phyloP scores from a whole-genome alignment of 2,329 filamentous ascomycete genomes.

The Phoma sp. region DNA sequence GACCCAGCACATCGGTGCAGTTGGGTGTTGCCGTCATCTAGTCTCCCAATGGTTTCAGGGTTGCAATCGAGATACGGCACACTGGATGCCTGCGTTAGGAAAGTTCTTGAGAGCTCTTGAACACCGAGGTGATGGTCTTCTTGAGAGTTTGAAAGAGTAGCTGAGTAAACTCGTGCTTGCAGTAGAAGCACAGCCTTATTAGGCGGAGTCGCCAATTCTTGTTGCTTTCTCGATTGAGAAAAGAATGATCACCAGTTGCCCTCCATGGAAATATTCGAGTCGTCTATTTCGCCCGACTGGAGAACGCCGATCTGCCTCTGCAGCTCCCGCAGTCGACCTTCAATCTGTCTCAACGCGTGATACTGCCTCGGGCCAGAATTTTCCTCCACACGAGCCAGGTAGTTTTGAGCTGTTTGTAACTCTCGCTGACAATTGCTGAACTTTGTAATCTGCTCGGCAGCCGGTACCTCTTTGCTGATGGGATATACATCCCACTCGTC shows the following conservation, averaged over 20 bases:
- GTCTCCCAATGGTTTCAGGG: too few relatives aligned
- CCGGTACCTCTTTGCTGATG: neutral
- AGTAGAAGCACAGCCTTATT: too few relatives aligned
- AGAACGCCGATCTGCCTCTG: slow-evolving; percentile 22
- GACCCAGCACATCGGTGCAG: too few relatives aligned
- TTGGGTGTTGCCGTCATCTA: too few relatives aligned
- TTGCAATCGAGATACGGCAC: too few relatives aligned
- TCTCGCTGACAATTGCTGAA: slow-evolving; percentile 31
- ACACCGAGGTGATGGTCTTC: too few relatives aligned
- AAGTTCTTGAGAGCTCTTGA: too few relatives aligned
- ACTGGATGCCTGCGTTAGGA: too few relatives aligned
- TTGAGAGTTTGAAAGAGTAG: too few relatives aligned
- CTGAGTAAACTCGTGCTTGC: too few relatives aligned
- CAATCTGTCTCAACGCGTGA: slow-evolving; percentile 26
- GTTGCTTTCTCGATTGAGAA: too few relatives aligned
- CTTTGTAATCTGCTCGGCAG: slow-evolving; percentile 20
- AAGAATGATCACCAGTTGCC: slow-evolving; percentile 3
- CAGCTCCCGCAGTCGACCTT: slow-evolving; percentile 27
- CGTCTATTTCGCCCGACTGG: neutral
- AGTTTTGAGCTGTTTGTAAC: slow-evolving; percentile 29
- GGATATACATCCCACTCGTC: slow-evolving; percentile 27
- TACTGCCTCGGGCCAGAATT: slow-evolving; percentile 27
- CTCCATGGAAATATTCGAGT: neutral
- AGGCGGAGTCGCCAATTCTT: too few relatives aligned
- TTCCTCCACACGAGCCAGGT: slow-evolving; percentile 32